Evolutionary conservation across 192 early-diverging fungal species (phyloP).

Genomic region (Backusella psychrophila): DNA sequence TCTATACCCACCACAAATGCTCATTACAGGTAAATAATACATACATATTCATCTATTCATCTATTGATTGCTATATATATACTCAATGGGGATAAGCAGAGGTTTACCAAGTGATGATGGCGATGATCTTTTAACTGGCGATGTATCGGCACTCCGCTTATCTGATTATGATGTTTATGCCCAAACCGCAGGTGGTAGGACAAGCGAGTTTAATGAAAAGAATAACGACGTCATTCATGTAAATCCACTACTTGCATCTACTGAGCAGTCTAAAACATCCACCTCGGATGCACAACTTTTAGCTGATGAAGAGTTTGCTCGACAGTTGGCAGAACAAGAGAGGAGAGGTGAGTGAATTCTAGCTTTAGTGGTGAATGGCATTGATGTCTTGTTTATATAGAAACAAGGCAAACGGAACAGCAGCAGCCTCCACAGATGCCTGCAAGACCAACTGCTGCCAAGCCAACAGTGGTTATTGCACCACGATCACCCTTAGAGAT

Average conservation of each 20-base stretch:
- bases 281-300: conserved; percentile 44
- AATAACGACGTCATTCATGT: conserved; percentile 8
- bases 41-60: no score
- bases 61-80: no score
- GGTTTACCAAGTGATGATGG: conserved; percentile 31
- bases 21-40: conserved; percentile 16
- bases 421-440: background rate
- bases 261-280: conserved; percentile 21
- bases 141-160: conserved; percentile 35
- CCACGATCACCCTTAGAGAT: conserved; percentile 15
- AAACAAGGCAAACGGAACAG: background rate
- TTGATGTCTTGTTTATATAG: background rate
- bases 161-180: conserved; percentile 38
- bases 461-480: conserved; percentile 5
- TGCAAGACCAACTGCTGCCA: background rate
- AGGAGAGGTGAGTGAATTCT: background rate
- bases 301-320: conserved; percentile 55
- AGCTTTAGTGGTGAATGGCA: no score
- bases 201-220: conserved; percentile 6
- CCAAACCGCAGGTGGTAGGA: conserved; percentile 17
- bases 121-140: conserved; percentile 33
- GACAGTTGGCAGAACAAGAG: conserved; percentile 40
- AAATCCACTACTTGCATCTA: background rate
- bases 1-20: conserved; percentile 22
- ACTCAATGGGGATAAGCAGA: background rate